A percentile compares a stretch with the other conserved stretches of the same genome.
Conservation (phyloP, 441 rosid genomes). For the Corymbia citriodora region DNA sequence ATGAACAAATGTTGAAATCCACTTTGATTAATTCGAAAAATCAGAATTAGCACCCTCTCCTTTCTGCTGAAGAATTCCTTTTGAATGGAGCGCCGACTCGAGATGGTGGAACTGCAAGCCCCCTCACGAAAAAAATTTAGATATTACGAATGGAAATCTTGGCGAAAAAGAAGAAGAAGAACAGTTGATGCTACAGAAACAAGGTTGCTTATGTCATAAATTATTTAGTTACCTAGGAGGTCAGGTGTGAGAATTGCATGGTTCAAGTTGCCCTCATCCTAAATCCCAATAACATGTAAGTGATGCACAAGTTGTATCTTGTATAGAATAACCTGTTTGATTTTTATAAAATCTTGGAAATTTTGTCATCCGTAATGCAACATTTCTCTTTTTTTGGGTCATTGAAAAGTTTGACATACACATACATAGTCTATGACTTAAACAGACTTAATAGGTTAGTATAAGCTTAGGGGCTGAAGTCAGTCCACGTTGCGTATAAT, state of each 20-base stretch:
- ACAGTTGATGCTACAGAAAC: neutral
- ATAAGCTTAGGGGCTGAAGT: neutral
- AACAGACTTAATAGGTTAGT: neutral
- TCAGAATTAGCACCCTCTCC: neutral
- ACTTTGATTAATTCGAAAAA: neutral
- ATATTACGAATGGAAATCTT: neutral
- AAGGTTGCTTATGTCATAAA: neutral
- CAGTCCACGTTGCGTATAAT: neutral
- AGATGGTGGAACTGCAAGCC: neutral
- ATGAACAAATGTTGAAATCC: neutral
- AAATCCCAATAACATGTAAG: neutral
- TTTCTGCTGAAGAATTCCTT: neutral
- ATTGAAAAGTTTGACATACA: neutral
- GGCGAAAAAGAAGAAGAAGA: neutral
- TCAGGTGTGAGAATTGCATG: neutral
- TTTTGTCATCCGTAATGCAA: neutral
- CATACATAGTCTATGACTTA: neutral
- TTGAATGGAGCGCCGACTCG: neutral
- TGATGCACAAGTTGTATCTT: neutral
- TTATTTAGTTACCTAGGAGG: neutral
- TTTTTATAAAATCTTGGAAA: neutral
- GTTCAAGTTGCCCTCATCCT: neutral
- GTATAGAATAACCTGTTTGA: neutral
- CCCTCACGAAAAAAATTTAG: neutral
- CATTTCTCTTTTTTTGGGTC: neutral